These are phyloP conservation scores for Pseudocercospora pini-densiflorae DNA, from an alignment of 2,329 filamentous ascomycete genomes.

Conservation along the genomic window DNA sequence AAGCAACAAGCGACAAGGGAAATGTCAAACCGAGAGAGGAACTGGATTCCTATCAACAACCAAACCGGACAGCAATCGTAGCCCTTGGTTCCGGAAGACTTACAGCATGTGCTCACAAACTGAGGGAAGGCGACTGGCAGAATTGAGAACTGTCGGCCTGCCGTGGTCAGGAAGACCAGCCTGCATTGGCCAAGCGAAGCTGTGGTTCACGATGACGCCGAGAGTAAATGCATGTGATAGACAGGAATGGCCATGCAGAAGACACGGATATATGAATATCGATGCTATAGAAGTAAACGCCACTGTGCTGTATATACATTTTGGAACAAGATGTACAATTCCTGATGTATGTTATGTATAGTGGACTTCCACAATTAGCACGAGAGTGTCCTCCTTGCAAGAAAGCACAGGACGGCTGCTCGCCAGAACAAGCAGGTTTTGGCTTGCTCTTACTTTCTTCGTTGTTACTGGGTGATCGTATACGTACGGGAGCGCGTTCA, in stretches of 20 bases:
- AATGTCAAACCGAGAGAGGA: not conserved
- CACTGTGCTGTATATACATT: not conserved
- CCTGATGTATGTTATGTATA: too few species aligned
- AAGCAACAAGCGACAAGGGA: not conserved
- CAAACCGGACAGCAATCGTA: not conserved
- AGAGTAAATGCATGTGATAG: not conserved
- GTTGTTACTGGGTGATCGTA: not conserved
- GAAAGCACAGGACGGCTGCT: not conserved
- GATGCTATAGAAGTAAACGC: not conserved
- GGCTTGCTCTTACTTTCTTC: too few species aligned
- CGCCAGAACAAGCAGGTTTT: not conserved
- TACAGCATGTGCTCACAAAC: not conserved
- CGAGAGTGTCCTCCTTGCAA: not conserved
- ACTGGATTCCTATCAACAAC: not conserved
- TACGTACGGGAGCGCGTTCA: not conserved
- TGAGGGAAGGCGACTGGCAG: not conserved
- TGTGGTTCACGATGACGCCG: too few species aligned
- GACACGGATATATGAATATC: not conserved
- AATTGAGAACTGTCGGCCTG: not conserved
- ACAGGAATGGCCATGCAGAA: not conserved
- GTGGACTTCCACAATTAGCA: too few species aligned
- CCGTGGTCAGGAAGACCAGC: too few species aligned
- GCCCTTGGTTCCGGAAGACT: not conserved
- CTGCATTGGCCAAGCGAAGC: too few species aligned
- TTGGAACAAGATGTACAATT: not conserved